phyloP scores from a whole-genome alignment of 768 basidiomycete species.

The Russula griseocarnosa region DNA sequence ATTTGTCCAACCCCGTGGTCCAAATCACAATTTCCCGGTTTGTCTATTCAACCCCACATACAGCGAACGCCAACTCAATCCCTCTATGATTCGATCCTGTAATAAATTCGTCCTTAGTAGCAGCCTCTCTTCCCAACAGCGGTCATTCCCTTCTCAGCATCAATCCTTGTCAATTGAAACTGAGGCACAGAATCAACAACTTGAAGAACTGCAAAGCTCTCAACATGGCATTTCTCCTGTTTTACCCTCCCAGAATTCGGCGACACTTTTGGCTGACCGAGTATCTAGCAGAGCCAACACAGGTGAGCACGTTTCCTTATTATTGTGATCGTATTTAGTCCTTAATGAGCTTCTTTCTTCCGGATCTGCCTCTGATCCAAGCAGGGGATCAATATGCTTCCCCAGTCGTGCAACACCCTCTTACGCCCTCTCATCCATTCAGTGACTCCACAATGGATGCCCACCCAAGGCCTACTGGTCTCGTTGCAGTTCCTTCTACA shows the following conservation, averaged over 20 bases:
- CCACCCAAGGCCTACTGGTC: slow-evolving; percentile 9
- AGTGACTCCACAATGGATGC: too few relatives aligned
- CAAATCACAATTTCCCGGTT: too few relatives aligned
- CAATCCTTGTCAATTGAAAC: too few relatives aligned
- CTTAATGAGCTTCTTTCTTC: neutral
- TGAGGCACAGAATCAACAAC: neutral
- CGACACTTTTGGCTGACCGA: neutral
- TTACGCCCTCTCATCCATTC: neutral
- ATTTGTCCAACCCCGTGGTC: too few relatives aligned
- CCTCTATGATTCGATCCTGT: too few relatives aligned
- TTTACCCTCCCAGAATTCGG: neutral
- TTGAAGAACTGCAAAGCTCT: neutral
- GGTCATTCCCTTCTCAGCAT: too few relatives aligned
- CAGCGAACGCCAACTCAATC: too few relatives aligned
- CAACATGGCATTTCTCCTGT: neutral
- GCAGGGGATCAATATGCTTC: neutral
- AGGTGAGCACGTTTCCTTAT: neutral
- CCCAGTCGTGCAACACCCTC: neutral
- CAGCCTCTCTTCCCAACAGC: too few relatives aligned
- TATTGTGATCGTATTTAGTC: neutral
- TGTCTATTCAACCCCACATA: too few relatives aligned
- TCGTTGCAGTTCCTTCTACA: neutral
- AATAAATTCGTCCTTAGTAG: too few relatives aligned
- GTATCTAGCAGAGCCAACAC: neutral
- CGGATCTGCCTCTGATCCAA: slow-evolving; percentile 13